phyloP scores from a whole-genome alignment of 2,329 filamentous ascomycete genomes.

The Talaromyces sp. region DNA sequence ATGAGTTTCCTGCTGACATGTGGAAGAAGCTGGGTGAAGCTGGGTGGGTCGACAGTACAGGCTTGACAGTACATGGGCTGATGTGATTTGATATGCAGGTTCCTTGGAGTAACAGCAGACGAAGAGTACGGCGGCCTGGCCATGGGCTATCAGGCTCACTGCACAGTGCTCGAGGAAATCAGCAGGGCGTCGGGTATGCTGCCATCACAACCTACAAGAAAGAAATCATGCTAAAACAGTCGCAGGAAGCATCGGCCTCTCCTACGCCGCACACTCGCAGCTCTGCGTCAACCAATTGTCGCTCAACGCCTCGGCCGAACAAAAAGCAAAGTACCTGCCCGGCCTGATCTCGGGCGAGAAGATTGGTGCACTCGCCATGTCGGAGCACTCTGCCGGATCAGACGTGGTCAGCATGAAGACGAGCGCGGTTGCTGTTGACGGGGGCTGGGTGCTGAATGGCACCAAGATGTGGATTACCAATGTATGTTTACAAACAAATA shows the following conservation, averaged over 20 bases:
- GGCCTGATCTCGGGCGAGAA: constrained; percentile 73
- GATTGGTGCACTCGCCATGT: constrained; percentile 90
- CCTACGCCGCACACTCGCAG: constrained; percentile 93
- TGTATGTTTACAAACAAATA: constrained; percentile 36
- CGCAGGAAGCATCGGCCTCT: constrained; percentile 57
- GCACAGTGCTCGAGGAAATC: constrained; percentile 90
- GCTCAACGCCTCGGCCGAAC: constrained; percentile 73
- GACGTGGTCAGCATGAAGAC: constrained; percentile 97
- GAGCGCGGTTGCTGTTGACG: constrained; percentile 71
- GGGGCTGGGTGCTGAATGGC: constrained; percentile 79
- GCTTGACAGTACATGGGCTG: neutral
- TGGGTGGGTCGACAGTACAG: constrained; percentile 43
- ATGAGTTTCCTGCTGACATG: constrained; percentile 85
- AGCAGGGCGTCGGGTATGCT: constrained; percentile 68
- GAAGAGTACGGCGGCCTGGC: constrained; percentile 84
- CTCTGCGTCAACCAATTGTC: constrained; percentile 95
- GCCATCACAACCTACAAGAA: neutral
- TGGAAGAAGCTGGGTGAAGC: constrained; percentile 92
- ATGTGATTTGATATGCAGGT: constrained; percentile 40
- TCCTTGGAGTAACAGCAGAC: constrained; percentile 89
- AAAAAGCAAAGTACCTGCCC: constrained; percentile 77
- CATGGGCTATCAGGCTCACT: constrained; percentile 96
- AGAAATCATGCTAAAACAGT: neutral
- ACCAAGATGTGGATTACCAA: constrained; percentile 99
- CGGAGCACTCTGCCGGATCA: constrained; percentile 81